Base-by-base conservation (phyloP, 1,139 yeast genomes). In the Candida mesenterica region DNA sequence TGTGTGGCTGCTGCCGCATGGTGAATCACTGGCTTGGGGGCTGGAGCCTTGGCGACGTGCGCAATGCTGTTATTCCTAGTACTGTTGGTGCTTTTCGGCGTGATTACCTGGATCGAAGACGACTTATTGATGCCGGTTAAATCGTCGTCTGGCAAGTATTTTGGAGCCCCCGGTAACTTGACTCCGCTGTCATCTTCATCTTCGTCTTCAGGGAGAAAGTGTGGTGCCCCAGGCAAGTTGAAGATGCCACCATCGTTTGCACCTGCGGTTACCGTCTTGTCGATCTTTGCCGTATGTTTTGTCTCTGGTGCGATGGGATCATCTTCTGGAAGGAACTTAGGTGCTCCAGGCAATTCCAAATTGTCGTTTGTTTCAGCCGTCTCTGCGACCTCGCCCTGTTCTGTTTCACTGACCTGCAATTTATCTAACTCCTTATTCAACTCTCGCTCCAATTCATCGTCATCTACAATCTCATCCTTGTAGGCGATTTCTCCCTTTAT, bases 91-190 rank as follows among this genome's bases (percentile, higher is more conserved):
- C 32, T 15, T 34, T 44, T 50, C 2, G 71, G 68, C 1, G 62
- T 53, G 34, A 64, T 57, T 10, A 68, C 63, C 5, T 64, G 67
- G 15, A 69, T 68, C 5, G 72, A 55, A 2, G 72, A 62, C 5
- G 52, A 51, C 41, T 66, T 68, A 48, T 66, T 68, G 31, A 68
- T 68, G 30, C 52, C 58, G 3, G 64, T 49, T 19, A 64, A 39
- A 35, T 67, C 74, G 33, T 62, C 70, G 40, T 66, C 70, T 1
- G 74, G 73, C 24, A 67, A 52, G 43, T 62, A 65, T 38, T 55
- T 64, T 6, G 75, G 75, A 1, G 72, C 71, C 0, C 72, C 72
- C 0, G 75, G 75, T 25, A 68, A 53, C 38, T 54, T 58, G 14
- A 66, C 45, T 6, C 34, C 42, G 19, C 23, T 31, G 25, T 49